A percentile compares a stretch with the other conserved stretches of the same genome.
Evolutionary conservation across 1,284 basidiomycete genomes (phyloP).

Genomic region (Boletus smithii): DNA sequence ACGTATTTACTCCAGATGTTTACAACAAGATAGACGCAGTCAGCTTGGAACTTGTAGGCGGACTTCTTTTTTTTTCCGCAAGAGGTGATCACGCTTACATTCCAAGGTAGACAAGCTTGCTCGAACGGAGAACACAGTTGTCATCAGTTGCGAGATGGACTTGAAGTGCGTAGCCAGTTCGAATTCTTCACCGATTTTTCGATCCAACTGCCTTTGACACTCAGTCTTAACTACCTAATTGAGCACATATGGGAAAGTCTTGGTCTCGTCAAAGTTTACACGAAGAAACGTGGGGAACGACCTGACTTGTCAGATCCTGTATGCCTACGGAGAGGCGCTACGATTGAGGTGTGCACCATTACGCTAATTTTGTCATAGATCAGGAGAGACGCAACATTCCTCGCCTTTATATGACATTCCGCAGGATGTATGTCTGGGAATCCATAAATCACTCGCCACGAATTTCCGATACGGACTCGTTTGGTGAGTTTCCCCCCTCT

Average conservation of each 20-base stretch:
- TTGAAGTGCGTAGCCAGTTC: conserved; percentile 58
- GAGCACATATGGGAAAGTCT: conserved; percentile 91
- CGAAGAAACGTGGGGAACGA: conserved; percentile 92
- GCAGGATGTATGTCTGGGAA: conserved; percentile 84
- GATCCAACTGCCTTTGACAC: neutral
- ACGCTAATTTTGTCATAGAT: neutral
- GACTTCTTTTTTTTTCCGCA: neutral
- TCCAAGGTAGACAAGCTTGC: conserved; percentile 73
- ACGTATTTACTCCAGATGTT: conserved; percentile 52
- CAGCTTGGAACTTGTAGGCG: conserved; percentile 72
- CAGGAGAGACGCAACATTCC: neutral
- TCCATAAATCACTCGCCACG: conserved; percentile 84
- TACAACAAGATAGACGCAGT: conserved; percentile 96
- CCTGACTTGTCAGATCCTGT: conserved; percentile 94
- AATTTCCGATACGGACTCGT: conserved; percentile 93
- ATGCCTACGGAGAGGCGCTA: conserved; percentile 87
- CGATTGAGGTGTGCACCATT: conserved; percentile 67
- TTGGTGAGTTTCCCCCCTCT: conserved; percentile 53
- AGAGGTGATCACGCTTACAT: conserved; percentile 1
- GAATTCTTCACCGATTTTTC: neutral
- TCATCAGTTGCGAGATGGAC: conserved; percentile 92
- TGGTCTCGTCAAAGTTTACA: conserved; percentile 88
- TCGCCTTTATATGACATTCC: neutral
- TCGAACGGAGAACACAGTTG: conserved; percentile 82
- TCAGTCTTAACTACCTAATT: conserved; percentile 82